Percentiles rank a stretch among this genome's conserved stretches.
phyloP scores from a whole-genome alignment of 305 asterid species.

The Solanum hybrid region DNA sequence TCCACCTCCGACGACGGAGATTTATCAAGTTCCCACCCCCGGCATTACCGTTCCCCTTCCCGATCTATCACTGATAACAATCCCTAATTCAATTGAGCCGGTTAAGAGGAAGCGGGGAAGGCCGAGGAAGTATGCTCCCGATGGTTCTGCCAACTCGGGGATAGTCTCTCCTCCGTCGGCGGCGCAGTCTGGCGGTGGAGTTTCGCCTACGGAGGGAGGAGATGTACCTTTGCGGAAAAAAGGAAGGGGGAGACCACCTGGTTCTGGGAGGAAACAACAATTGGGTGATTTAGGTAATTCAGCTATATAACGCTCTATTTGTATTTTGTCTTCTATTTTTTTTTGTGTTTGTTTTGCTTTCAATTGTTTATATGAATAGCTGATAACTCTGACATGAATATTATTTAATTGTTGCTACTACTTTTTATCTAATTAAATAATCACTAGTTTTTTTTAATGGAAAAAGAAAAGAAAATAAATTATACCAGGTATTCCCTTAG shows the following conservation, averaged over 20 bases:
- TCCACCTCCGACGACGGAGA: neutral
- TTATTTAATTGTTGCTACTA: neutral
- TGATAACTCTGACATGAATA: neutral
- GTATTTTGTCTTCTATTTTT: neutral
- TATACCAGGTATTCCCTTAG: neutral
- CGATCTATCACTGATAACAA: neutral
- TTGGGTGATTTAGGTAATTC: neutral
- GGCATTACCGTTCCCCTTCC: neutral
- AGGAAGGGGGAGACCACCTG: conserved; percentile 15
- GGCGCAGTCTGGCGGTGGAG: neutral
- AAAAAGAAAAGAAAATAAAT: neutral
- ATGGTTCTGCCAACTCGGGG: neutral
- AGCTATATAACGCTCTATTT: neutral
- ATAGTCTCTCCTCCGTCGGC: neutral
- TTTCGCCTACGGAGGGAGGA: neutral
- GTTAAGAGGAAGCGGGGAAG: conserved; percentile 12
- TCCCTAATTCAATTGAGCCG: neutral
- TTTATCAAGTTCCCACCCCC: conserved; percentile 3
- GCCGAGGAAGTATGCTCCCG: conserved; percentile 13
- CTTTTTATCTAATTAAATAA: neutral
- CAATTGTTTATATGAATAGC: neutral
- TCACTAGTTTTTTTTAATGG: neutral
- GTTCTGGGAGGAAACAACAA: conserved; percentile 8
- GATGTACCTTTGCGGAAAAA: neutral
- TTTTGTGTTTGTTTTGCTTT: neutral